Percentiles rank a stretch among this genome's conserved stretches.
phyloP scores from a whole-genome alignment of 2,329 filamentous ascomycete species.

The Pestalotiopsis sp. region DNA sequence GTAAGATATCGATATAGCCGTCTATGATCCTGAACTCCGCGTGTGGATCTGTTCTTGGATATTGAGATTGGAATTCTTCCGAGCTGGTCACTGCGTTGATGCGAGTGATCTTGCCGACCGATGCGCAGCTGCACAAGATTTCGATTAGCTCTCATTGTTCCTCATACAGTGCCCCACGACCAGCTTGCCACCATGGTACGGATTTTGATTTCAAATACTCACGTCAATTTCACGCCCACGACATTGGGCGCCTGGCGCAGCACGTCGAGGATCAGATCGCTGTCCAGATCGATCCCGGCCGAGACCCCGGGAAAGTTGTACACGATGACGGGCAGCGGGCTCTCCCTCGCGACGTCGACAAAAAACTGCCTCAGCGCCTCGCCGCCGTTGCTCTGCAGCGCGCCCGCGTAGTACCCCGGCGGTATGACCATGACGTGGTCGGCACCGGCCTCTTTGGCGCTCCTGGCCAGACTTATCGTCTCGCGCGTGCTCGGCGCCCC shows the following conservation, averaged over 20 bases:
- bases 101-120: constrained; percentile 55
- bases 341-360: constrained; percentile 55
- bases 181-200: too few relatives aligned
- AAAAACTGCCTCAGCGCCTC: constrained; percentile 63
- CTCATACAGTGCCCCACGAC: background rate
- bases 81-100: constrained; percentile 17
- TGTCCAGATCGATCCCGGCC: constrained; percentile 56
- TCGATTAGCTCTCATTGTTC: background rate
- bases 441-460: constrained; percentile 66
- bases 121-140: constrained; percentile 38
- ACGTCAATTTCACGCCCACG: constrained; percentile 59
- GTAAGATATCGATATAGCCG: constrained; percentile 20
- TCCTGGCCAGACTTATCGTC: constrained; percentile 64
- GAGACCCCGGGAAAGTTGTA: constrained; percentile 64
- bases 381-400: constrained; percentile 47
- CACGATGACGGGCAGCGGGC: constrained; percentile 61
- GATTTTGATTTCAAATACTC: constrained; percentile 25
- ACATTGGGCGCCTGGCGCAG: constrained; percentile 55
- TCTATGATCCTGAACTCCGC: constrained; percentile 20
- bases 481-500: constrained; percentile 69
- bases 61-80: constrained; percentile 14
- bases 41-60: constrained; percentile 9
- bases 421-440: constrained; percentile 69
- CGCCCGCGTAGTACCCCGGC: constrained; percentile 67
- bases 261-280: constrained; percentile 55